These are phyloP conservation scores for Neurospora intermedia DNA, from an alignment of 495 filamentous ascomycete species.

Conservation along the genomic window DNA sequence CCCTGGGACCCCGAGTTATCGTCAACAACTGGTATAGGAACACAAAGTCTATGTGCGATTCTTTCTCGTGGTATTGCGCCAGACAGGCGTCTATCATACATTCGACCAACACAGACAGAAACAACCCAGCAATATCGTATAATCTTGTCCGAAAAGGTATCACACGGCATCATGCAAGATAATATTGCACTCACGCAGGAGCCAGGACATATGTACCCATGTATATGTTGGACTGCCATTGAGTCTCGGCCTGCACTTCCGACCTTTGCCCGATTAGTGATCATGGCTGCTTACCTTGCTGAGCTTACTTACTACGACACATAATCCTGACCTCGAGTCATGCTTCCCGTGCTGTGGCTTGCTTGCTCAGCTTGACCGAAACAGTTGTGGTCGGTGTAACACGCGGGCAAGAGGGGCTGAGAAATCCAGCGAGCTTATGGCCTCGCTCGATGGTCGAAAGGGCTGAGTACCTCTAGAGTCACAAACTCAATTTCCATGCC, in stretches of 20 bases:
- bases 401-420: background rate
- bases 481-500: background rate
- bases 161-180: background rate
- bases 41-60: background rate
- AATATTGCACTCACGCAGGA: background rate
- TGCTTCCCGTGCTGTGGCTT: background rate
- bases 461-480: background rate
- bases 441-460: background rate
- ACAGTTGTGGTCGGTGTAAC: background rate
- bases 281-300: background rate
- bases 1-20: too few relatives aligned
- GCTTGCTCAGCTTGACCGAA: background rate
- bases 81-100: background rate
- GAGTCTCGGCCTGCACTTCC: background rate
- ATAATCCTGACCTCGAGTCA: background rate
- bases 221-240: background rate
- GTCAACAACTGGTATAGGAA: background rate
- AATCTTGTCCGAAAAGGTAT: background rate
- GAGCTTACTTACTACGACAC: background rate
- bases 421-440: background rate
- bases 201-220: background rate
- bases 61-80: background rate
- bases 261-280: background rate
- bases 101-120: background rate
- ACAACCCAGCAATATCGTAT: background rate